A percentile compares a stretch with the other conserved stretches of the same genome.
phyloP scores from a whole-genome alignment of 2,329 filamentous ascomycete species.

The Aspergillus caelatus region DNA sequence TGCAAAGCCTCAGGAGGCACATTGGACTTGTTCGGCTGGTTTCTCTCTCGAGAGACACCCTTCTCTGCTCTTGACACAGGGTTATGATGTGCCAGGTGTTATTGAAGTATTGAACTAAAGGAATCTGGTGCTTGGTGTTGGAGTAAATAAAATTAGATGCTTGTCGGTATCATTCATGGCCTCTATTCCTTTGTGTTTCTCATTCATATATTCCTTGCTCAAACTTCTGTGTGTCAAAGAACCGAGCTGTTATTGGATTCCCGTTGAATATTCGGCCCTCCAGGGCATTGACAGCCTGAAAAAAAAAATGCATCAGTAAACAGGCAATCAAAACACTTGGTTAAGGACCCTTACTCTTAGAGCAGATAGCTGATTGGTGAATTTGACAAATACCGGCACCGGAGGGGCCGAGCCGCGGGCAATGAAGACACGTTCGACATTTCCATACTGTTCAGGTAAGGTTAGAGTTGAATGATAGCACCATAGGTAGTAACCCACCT shows the following conservation, averaged over 20 bases:
- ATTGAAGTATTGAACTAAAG: neutral
- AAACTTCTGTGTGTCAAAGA: constrained; percentile 82
- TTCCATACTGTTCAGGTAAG: constrained; percentile 66
- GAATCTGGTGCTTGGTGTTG: neutral
- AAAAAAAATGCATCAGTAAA: constrained; percentile 1
- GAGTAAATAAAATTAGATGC: neutral
- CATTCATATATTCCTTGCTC: constrained; percentile 64
- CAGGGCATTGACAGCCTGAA: constrained; percentile 82
- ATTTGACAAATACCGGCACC: constrained; percentile 85
- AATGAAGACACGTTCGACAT: constrained; percentile 78
- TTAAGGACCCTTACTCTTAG: constrained; percentile 66
- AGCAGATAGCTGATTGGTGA: constrained; percentile 81
- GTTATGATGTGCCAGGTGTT: neutral
- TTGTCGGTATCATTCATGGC: neutral
- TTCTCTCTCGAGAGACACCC: neutral
- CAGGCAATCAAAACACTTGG: neutral
- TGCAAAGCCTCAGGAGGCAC: neutral
- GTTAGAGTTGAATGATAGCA: constrained; percentile 6
- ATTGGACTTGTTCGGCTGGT: neutral
- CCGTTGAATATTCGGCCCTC: constrained; percentile 87
- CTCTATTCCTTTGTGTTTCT: constrained; percentile 16
- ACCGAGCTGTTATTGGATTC: constrained; percentile 78
- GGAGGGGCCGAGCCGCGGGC: constrained; percentile 58
- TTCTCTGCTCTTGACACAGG: neutral
- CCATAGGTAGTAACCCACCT: constrained; percentile 51